Evolutionary conservation across 345 rosid genomes (phyloP).

Genomic region (Eucalyptus sideroxylon): DNA sequence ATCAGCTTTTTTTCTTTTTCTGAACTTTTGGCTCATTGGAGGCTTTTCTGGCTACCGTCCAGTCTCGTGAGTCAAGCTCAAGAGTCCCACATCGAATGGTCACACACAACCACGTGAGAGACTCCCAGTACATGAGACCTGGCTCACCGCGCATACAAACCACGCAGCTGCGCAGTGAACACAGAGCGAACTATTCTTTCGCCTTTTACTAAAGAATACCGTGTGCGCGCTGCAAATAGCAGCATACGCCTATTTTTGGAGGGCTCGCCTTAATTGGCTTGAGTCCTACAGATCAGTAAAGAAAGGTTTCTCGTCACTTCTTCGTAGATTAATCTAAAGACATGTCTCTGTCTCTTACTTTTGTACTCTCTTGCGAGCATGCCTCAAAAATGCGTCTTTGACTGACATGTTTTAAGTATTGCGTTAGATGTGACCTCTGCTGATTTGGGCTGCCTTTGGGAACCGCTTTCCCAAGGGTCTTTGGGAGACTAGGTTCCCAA

Average conservation of each 20-base stretch:
- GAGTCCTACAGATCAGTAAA: not conserved
- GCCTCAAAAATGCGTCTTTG: not conserved
- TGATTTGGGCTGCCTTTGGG: too few species aligned
- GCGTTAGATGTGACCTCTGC: not conserved
- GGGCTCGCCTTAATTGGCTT: not conserved
- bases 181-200: slow-evolving; percentile 39
- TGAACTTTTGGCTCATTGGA: not conserved
- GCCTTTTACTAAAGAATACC: slow-evolving; percentile 45
- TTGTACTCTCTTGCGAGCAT: too few species aligned
- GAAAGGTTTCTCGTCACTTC: not conserved
- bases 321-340: not conserved
- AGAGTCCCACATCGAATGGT: not conserved
- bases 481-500: too few species aligned
- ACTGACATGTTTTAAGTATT: not conserved
- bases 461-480: too few species aligned
- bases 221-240: slow-evolving; percentile 8
- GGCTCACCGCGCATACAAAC: fast-evolving
- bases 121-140: not conserved
- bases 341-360: too few species aligned
- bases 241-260: slow-evolving; percentile 11
- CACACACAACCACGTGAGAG: not conserved
- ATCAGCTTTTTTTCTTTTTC: not conserved
- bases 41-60: not conserved
- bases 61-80: not conserved
- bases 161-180: slow-evolving; percentile 17